phyloP scores from a whole-genome alignment of 116 monocot species.

The Phalaenopsis hybrid region DNA sequence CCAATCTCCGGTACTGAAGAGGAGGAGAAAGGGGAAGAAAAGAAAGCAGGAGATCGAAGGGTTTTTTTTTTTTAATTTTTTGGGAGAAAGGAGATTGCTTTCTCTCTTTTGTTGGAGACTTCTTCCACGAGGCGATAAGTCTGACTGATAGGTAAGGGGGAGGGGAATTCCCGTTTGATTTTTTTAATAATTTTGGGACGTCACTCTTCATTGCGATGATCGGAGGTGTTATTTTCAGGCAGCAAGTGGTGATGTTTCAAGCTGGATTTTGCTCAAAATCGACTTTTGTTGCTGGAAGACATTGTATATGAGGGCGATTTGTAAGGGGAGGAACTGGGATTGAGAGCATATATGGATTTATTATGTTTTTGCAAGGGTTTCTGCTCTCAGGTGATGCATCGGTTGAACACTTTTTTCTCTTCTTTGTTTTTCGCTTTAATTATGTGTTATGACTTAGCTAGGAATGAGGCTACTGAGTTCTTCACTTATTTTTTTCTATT shows the following conservation, averaged over 20 bases:
- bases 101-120: background rate
- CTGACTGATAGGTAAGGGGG: background rate
- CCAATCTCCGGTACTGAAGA: conserved; percentile 1
- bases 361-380: background rate
- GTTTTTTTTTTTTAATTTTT: background rate
- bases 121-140: background rate
- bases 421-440: background rate
- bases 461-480: background rate
- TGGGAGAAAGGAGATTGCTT: background rate
- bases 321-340: background rate
- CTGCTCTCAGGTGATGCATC: conserved; percentile 9
- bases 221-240: background rate
- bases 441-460: background rate
- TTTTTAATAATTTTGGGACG: background rate
- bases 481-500: background rate
- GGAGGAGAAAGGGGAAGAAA: background rate
- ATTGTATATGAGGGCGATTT: background rate
- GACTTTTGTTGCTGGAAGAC: background rate
- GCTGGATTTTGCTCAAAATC: background rate
- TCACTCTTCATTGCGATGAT: background rate
- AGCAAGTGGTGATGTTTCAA: background rate
- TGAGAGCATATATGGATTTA: conserved; percentile 1
- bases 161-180: background rate
- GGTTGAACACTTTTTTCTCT: background rate
- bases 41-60: background rate